These are phyloP conservation scores for Lunularia cruciata DNA, from an alignment of 225 moss, liverwort and hornwort species.

Conservation along the genomic window DNA sequence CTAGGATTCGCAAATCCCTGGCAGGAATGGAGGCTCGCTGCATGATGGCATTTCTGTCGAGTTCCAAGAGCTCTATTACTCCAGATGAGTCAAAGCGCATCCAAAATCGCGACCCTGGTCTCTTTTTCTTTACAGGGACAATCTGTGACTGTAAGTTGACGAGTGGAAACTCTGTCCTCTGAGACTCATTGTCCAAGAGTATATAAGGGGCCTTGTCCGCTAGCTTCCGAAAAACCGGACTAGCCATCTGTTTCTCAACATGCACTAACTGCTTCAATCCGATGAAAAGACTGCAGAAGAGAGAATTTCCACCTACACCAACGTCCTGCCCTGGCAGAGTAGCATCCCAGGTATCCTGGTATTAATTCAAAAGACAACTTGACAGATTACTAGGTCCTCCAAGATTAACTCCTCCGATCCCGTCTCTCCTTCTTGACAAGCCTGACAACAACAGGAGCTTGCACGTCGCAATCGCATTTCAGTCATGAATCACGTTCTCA, in stretches of 20 bases:
- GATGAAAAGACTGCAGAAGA: background rate
- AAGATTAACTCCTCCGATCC: background rate
- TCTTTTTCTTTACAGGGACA: conserved; percentile 62
- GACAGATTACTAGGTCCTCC: background rate
- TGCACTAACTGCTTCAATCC: background rate
- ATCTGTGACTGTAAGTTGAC: conserved; percentile 3
- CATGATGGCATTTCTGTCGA: conserved; percentile 83
- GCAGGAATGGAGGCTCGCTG: conserved; percentile 81
- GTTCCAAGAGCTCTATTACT: conserved; percentile 67
- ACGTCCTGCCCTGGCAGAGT: background rate
- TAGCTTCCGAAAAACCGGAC: conserved; percentile 16
- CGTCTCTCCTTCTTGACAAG: background rate
- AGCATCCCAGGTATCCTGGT: background rate
- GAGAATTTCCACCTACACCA: background rate
- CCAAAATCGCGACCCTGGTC: conserved; percentile 71
- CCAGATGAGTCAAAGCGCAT: conserved; percentile 87
- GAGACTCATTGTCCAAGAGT: conserved; percentile 18
- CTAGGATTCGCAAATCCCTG: conserved; percentile 83
- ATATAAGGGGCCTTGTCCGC: conserved; percentile 21
- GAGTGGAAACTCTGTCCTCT: conserved; percentile 17
- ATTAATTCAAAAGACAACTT: background rate
- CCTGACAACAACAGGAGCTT: background rate
- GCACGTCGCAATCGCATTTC: background rate
- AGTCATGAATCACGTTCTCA: background rate
- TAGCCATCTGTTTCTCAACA: conserved; percentile 2